Evolutionary conservation across 2,329 filamentous ascomycete genomes (phyloP), one percentile per base, ranked within the genome.

Genomic region (Calonectria hawksworthii): DNA sequence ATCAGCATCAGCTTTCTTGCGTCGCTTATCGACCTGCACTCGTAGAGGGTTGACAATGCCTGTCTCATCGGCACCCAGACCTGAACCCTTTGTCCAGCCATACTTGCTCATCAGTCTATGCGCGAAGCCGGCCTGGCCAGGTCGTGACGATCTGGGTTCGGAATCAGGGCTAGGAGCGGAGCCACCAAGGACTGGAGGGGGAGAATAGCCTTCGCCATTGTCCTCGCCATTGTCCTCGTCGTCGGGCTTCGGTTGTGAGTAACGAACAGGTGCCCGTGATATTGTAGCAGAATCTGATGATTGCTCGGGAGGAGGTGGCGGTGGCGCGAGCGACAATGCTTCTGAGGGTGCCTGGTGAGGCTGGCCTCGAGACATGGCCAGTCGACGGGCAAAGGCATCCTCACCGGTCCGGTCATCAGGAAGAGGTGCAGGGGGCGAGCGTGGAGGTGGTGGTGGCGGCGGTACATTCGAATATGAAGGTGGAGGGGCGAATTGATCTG

Each of bases 31-130:
- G n/a, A 96, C 91, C 80, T 98, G 92, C 32, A 96, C 94, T 61
- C 92, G 92, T 5, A 99, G 88, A 6, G 96, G 95, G 28, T 96
- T 95, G 69, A 95, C 90, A 80, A 99, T 98, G 75, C 97, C 97
- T 30, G 93, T 92, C 38, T 92, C 92, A 76, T 93, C 91, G 21
- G 95, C 96, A 78, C 97, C 97, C 5, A 99, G 91, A 26, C 97
- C 97, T 76, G 93, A 91, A 30, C 97, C 97, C 81, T 96, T 94
- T 44, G 93, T 93, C 95, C 96, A 99, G 70, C 97, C 97, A 86
- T 98, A 97, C 83, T 98, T 99, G 75, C 92, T 91, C 92, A 99
- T 95, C 71, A 99, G 91, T 41, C 96, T 94, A 78, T 96, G 92
- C 0, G 95, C 97, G 84, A 98, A 98, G 67, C 93, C 94, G 77